phyloP scores from a whole-genome alignment of 805 yeast species.

The Ogataea nonfermentans region DNA sequence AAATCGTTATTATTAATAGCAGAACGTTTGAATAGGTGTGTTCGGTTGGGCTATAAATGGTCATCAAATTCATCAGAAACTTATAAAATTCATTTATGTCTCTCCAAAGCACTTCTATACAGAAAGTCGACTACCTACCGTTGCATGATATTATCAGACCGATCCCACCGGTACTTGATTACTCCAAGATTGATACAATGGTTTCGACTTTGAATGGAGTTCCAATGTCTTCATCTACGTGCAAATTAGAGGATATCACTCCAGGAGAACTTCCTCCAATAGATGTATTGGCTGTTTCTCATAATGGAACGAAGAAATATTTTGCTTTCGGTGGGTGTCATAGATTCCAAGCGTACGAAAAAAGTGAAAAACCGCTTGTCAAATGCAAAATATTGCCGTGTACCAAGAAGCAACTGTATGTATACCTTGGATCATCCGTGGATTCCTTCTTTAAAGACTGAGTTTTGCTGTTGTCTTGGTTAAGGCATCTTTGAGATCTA shows the following conservation, averaged over 20 bases:
- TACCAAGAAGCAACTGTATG: conserved; percentile 60
- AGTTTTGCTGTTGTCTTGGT: not conserved
- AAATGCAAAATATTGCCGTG: conserved; percentile 74
- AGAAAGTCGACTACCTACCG: conserved; percentile 58
- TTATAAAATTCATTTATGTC: conserved; percentile 52
- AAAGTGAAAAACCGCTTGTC: conserved; percentile 48
- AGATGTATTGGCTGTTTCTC: conserved; percentile 69
- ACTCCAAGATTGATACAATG: conserved; percentile 76
- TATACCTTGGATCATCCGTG: conserved; percentile 71
- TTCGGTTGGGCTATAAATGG: not conserved
- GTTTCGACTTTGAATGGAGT: conserved; percentile 61
- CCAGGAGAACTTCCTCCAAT: conserved; percentile 78
- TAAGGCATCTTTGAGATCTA: not conserved
- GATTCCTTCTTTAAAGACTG: conserved; percentile 43
- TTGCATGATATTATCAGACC: conserved; percentile 70
- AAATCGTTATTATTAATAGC: not conserved
- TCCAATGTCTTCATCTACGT: conserved; percentile 66
- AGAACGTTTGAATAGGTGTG: not conserved
- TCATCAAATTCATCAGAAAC: not conserved
- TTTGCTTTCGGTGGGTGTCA: conserved; percentile 93
- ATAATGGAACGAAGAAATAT: conserved; percentile 58
- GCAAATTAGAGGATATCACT: conserved; percentile 42
- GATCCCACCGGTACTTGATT: conserved; percentile 79
- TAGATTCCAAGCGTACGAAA: conserved; percentile 82
- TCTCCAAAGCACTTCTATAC: conserved; percentile 58